Base-by-base conservation (phyloP, 306 rosid species). In the Gillenia trifoliata region DNA sequence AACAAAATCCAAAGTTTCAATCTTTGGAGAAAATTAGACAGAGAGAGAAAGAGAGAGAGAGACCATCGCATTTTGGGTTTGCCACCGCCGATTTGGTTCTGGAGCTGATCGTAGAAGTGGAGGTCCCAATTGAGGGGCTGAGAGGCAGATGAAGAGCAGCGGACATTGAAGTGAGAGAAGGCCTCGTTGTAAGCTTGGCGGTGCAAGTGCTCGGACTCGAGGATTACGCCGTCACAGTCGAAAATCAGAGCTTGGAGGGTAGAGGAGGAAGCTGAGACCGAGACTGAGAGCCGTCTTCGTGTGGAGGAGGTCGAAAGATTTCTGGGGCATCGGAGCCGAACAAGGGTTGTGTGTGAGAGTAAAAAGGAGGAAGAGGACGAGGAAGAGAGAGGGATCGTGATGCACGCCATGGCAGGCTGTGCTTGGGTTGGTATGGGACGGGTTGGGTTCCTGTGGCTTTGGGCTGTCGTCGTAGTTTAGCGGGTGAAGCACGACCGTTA, bases 11-110 rank as follows among this genome's bases (percentile, higher is more conserved):
- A 10, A 57, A 10, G 29, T 63, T 66, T 8, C 38, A 66, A 41
- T 34, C 6, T 25, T 10, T 55, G 19, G 3, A 4, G 1, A 25
- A 5, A 31, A 6, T 0, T 0, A 34, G 28, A 65, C 0, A 31
- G 54, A 8, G 11, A 36, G 59, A 23, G 33, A 13, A 15, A 7
- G 47, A 40, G 12, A 57, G 20, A 71, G 47, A 28, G 3, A 38
- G 63, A 88, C 97, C 99, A 94, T 83, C 96, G 93, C 99, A 94
- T 94, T 90, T 94, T 94, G 71, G 99, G n/a, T n/a, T n/a, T n/a
- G n/a, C n/a, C 64, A 36, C 99, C 97, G 47, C 97, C 96, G 61
- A 94, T 77, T 73, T 54, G 91, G 82, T 94, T 94, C 86, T n/a
- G 93, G 3, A 94, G 93, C 50, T 64, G 88, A 75, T 94, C 97